A percentile compares a stretch with the other conserved stretches of the same genome.
phyloP scores from a whole-genome alignment of 257 asterid genomes.

The Cynanchum wilfordii region DNA sequence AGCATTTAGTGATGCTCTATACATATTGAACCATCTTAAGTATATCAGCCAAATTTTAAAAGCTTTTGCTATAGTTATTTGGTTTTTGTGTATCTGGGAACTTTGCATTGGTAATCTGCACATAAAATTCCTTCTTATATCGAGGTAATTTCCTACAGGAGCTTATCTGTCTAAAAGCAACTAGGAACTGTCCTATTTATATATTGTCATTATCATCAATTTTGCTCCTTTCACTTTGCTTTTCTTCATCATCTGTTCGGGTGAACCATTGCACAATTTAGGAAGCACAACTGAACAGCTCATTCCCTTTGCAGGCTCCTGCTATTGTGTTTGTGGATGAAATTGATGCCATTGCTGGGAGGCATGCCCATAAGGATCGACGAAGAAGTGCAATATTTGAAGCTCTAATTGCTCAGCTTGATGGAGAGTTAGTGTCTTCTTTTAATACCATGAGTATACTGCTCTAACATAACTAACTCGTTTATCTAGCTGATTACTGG shows the following conservation, averaged over 20 bases:
- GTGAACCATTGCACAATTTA: not conserved
- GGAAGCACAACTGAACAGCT: conserved; percentile 15
- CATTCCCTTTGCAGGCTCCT: conserved; percentile 71
- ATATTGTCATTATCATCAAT: not conserved
- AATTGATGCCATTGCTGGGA: conserved; percentile 99
- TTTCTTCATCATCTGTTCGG: not conserved
- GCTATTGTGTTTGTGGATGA: conserved; percentile 93
- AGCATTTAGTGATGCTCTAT: not conserved
- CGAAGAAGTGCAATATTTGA: conserved; percentile 82
- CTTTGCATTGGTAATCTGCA: not conserved
- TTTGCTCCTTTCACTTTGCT: not conserved
- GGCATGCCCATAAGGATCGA: conserved; percentile 88
- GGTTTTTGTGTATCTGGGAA: not conserved
- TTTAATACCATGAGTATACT: conserved; percentile 12
- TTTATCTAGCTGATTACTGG: not conserved
- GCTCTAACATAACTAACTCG: not conserved
- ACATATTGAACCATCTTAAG: not conserved
- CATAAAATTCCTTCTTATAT: not conserved
- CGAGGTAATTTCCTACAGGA: not conserved
- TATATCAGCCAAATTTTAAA: not conserved
- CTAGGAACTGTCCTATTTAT: not conserved
- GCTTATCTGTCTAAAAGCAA: not conserved
- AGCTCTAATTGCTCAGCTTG: conserved; percentile 90
- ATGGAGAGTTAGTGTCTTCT: conserved; percentile 79
- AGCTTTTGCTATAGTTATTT: not conserved